These are phyloP conservation scores for Vitis rupestris DNA, from an alignment of 164 flowering plant species.

Conservation along the genomic window DNA sequence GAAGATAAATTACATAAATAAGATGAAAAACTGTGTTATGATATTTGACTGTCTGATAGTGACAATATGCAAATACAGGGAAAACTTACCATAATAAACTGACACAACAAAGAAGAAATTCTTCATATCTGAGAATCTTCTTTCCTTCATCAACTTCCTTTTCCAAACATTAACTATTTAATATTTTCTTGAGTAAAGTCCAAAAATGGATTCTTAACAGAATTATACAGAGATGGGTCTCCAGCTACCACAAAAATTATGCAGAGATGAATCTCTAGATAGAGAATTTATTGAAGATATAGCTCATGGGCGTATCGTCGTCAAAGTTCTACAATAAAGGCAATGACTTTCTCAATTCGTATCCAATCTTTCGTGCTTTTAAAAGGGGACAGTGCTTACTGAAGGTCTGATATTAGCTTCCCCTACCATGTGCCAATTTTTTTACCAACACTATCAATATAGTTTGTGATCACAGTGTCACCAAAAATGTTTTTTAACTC, in stretches of 20 bases:
- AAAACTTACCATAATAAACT: not conserved
- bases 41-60: not conserved
- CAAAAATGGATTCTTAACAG: not conserved
- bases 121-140: not conserved
- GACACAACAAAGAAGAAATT: not conserved
- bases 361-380: too few relatives aligned
- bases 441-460: too few relatives aligned
- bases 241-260: too few relatives aligned
- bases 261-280: not conserved
- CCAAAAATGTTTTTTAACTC: not conserved
- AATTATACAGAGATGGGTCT: not conserved
- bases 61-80: not conserved
- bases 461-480: too few relatives aligned
- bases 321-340: not conserved
- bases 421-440: too few relatives aligned
- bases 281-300: not conserved
- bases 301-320: not conserved
- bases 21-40: not conserved
- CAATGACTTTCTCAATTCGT: too few relatives aligned
- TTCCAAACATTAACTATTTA: too few relatives aligned
- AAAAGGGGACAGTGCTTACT: too few relatives aligned
- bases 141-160: too few relatives aligned
- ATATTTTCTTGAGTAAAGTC: not conserved
- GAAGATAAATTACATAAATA: not conserved
- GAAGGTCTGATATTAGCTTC: too few relatives aligned